Conservation (phyloP, 2,329 filamentous ascomycete species). For the Fusarium nisikadoi region DNA sequence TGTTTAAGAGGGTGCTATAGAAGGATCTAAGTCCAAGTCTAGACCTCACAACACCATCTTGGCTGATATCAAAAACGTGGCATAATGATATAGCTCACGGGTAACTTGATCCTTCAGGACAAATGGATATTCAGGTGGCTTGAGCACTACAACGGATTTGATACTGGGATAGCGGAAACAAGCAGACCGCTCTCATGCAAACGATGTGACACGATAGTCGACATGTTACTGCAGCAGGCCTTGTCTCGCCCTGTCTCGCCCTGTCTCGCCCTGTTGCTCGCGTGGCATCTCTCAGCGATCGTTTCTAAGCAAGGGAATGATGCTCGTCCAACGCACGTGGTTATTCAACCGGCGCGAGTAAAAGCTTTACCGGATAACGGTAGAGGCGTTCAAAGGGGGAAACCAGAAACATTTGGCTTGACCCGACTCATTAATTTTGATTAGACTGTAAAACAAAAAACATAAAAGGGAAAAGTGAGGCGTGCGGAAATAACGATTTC, state of each 20-base stretch:
- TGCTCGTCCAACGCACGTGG: conserved; percentile 29
- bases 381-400: conserved; percentile 2
- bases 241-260: background rate
- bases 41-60: background rate
- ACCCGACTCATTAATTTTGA: background rate
- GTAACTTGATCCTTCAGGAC: conserved; percentile 4
- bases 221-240: conserved; percentile 8
- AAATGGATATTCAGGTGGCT: background rate
- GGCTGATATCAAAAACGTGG: conserved; percentile 21
- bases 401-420: background rate
- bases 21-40: conserved; percentile 7
- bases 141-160: background rate
- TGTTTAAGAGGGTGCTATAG: background rate
- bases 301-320: conserved; percentile 14
- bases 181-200: conserved; percentile 9
- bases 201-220: conserved; percentile 24
- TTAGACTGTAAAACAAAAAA: background rate
- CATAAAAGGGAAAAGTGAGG: background rate
- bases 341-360: background rate
- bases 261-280: conserved; percentile 10
- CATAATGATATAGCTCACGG: conserved; percentile 6
- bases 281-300: conserved; percentile 24
- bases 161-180: background rate
- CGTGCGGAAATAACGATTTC: background rate
- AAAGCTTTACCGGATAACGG: conserved; percentile 3